Evolutionary conservation across 2,329 filamentous ascomycete genomes (phyloP), one percentile per base, ranked within the genome.

Genomic region (Simplicillium sp.): DNA sequence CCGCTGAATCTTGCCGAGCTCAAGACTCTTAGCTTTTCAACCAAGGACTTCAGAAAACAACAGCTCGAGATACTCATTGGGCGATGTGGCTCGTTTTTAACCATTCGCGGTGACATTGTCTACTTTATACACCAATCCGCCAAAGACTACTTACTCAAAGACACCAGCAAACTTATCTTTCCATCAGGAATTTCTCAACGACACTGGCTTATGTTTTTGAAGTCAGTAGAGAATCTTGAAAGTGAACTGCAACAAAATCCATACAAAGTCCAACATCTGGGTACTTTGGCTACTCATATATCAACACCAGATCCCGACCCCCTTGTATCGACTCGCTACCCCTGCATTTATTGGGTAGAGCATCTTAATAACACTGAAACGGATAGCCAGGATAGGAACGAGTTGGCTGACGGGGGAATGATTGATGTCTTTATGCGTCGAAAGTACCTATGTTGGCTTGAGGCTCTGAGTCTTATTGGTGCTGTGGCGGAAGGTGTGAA

Each of bases 41-140:
- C 29, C 13, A 29, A 37, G 7, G 16, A 18, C 9, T 11, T 39
- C 18, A 14, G 15, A 13, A 17, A 18, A 7, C 9, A 20, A 3
- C 17, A 34, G 11, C 3, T 33, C 5, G 16, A 34, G n/a, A 15
- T 33, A 4, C 11, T 39, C 3, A 49, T 68, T 14, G 39, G 46
- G 13, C 29, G 43, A 11, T 68, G 62, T 45, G 60, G 64, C 12
- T 68, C 60, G 15, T 43, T 57, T 34, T 51, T 69, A 1, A 61
- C 55, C 1, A 18, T 62, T 14, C 50, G 49, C 28, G 46, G 58
- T 0, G 46, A 25, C 3, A 48, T 25, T 0, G 42, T 69, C 11
- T 62, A 55, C 31, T 59, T 68, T 36, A 51, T 69, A 0, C 64
- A 71, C 42, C 59, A 67, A 41, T 68, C 65, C 8, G 66, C 61